Evolutionary conservation across 2,329 filamentous ascomycete species (phyloP), one percentile per base, ranked within the genome.

Genomic region (Colletotrichum ledebouriae): DNA sequence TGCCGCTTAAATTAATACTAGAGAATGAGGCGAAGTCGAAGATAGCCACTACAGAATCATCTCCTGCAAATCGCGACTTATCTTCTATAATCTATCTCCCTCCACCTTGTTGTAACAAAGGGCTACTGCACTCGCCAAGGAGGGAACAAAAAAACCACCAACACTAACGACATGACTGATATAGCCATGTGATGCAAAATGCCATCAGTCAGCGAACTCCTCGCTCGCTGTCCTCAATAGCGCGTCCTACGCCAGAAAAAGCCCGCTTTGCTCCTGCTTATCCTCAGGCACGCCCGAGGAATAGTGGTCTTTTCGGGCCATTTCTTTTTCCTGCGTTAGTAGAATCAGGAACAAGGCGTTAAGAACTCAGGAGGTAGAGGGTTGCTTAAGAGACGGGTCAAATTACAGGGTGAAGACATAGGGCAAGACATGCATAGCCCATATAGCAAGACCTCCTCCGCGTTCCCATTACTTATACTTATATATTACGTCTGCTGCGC

Each of bases 401-500:
- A 4, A 44, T 44, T 44, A 17, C 15, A 10, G 42, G 42, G 12
- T 5, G 42, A 44, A 44, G 2, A 5, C 39, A n/a, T n/a, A n/a
- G n/a, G n/a, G n/a, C n/a, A n/a, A n/a, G n/a, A 5, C n/a, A 17
- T n/a, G 15, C 42, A 44, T n/a, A 17, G 42, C 42, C 15, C 17
- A 12, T n/a, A 17, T 44, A 12, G 42, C 42, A 17, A 44, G 42
- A 17, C n/a, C n/a, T n/a, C 42, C 4, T 17, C 42, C 42, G 42
- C 42, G 10, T 44, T 44, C 17, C 42, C 42, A 44, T 44, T 44
- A 44, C 42, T 44, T n/a, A 44, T 44, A 44, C 42, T 44, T 44
- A 3, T 44, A 44, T 44, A n/a, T 44, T 44, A 17, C 12, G 41
- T 44, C 41, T 44, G 12, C 41, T n/a, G 41, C 41, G 5, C n/a